Evolutionary conservation across 805 yeast genomes (phyloP).

Genomic region (Komagataella kurtzmanii): DNA sequence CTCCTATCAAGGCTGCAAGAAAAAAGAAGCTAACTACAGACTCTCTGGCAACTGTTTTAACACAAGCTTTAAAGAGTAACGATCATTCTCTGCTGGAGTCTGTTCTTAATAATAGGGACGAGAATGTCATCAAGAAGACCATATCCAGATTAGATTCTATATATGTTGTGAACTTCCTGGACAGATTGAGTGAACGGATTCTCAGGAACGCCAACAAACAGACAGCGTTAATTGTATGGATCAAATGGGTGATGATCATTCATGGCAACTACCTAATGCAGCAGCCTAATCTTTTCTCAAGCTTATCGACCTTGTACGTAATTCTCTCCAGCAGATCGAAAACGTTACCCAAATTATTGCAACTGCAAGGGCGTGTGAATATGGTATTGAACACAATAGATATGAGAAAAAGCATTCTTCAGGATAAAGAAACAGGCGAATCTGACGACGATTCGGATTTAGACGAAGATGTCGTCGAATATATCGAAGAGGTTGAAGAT

Average conservation of each 20-base stretch:
- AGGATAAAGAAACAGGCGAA: constrained; percentile 12
- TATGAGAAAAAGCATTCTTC: constrained; percentile 23
- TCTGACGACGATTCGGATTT: constrained; percentile 18
- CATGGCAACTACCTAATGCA: constrained; percentile 38
- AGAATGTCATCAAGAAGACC: constrained; percentile 33
- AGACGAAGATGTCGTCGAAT: constrained; percentile 46
- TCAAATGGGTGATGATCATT: constrained; percentile 39
- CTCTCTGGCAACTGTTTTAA: constrained; percentile 67
- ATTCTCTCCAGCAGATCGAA: constrained; percentile 33
- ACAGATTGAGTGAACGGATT: constrained; percentile 36
- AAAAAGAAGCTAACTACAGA: constrained; percentile 42
- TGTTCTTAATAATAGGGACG: constrained; percentile 49
- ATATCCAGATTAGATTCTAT: constrained; percentile 33
- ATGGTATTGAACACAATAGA: constrained; percentile 31
- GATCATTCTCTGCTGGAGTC: constrained; percentile 81
- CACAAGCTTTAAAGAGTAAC: constrained; percentile 80
- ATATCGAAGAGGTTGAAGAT: constrained; percentile 55
- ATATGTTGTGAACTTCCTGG: constrained; percentile 34
- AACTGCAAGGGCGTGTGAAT: constrained; percentile 33
- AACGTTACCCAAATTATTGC: constrained; percentile 34
- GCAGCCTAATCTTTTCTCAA: constrained; percentile 27
- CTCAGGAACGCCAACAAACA: constrained; percentile 37
- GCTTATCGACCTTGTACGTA: constrained; percentile 30
- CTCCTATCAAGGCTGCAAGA: constrained; percentile 9
- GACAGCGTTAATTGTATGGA: constrained; percentile 37